Base-by-base conservation (phyloP, 495 filamentous ascomycete genomes). In the Glutinoglossum americanum region DNA sequence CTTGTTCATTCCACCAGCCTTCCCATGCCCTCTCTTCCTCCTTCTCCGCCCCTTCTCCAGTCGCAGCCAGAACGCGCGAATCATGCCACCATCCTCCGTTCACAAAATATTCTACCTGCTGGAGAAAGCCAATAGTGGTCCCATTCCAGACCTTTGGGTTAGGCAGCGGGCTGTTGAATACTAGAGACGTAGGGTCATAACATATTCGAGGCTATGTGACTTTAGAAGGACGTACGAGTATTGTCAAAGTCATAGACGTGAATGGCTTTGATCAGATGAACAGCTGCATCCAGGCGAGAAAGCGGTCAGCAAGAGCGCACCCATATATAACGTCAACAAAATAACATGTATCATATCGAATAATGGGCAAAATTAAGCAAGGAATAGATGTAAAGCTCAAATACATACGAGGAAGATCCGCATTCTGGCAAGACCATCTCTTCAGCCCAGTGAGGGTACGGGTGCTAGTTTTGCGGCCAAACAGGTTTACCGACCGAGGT, bases 161-260 rank as follows among this genome's bases (percentile, higher is more conserved):
- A 0, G 92, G 92, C 8, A 94, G 73, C 21, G 92, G 92, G 23
- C 80, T 92, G 62, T 81, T 74, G 70, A 99, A 99, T 10, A 99
- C 87, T 94, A 61, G 19, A 23, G 28, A 32, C 33, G 47, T 0
- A 55, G 11, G 47, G 35, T 54, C 41, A 45, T n/a, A 45, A 19
- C 3, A 49, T 37, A 23, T 51, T 45, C 23, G 49, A 55, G n/a
- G 39, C 11, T 23, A 13, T 28, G 17, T 19, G 44, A 21, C 23
- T 49, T 37, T 27, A n/a, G 37, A 44, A 37, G 32, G 37, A 63
- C 79, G 69, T 74, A 93, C 88, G 72, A 41, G 92, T 99, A 64
- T 99, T 97, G 66, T 99, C 92, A 67, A 99, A 99, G 70, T 99
- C 92, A 72, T 97, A 99, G 59, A 99, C 76, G 66, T 99, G 92